Base-by-base conservation (phyloP, 139 green algal genomes). In the Trebouxia sp. region DNA sequence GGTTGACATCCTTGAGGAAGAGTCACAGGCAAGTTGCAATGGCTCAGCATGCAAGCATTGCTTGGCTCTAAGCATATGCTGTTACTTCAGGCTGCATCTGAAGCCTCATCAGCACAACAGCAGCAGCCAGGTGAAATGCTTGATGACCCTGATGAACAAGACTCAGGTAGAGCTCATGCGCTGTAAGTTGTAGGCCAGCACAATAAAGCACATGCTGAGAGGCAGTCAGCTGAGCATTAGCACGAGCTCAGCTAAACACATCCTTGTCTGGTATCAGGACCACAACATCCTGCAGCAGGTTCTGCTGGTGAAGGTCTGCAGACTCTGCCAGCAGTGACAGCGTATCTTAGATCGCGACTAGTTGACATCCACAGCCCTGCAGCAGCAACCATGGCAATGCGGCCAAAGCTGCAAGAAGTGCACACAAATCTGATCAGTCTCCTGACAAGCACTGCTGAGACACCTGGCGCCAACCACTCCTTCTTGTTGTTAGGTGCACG, bases 401-500 rank as follows among this genome's bases (percentile, higher is more conserved):
- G 84, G 3, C 77, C 84, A 26, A 74, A 75, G 45, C 51, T 88
- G 15, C 78, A 83, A 35, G 45, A 55, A 11, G 72, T 78, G 3
- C 30, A 62, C 45, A 37, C 26, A 32, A 56, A 51, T 12, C 65
- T 89, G 37, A 58, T 80, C 0, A 38, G 43, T 12, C 43, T 88
- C 47, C 65, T 91, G 42, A 67, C 72, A 24, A 82, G 85, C 37
- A 78, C 83, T 15, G 84, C 83, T 22, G 56, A 84, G n/a, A 81
- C 78, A 43, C 65, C 65, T 15, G 76, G 76, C 24, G 66, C 41
- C n/a, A 87, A 84, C 72, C 82, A 42, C 32, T 89, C 85, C 0
- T 43, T 82, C 45, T 76, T 93, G 30, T 43, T 93, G 20, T 35
- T 93, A 32, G 89, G 89, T 11, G 47, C 78, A 1, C 81, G 76